phyloP scores from a whole-genome alignment of 1,284 basidiomycete genomes.

The Leccinum griseonigrum region DNA sequence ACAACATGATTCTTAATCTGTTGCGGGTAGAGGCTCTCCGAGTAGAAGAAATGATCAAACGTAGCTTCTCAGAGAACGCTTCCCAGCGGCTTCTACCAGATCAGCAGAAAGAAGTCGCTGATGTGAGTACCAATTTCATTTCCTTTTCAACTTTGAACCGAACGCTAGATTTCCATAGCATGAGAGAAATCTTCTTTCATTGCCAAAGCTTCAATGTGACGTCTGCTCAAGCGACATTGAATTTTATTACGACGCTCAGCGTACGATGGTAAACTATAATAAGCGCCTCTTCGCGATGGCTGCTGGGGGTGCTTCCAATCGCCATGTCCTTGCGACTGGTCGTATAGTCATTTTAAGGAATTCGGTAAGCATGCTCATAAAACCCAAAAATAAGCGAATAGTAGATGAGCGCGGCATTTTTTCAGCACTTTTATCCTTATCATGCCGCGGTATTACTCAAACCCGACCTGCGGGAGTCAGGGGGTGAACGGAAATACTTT shows the following conservation, averaged over 20 bases:
- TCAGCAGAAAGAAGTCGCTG: slow-evolving; percentile 83
- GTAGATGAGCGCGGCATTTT: slow-evolving; percentile 5
- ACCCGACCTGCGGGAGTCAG: slow-evolving; percentile 55
- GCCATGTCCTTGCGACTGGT: slow-evolving; percentile 69
- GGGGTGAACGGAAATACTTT: slow-evolving; percentile 59
- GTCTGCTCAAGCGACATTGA: slow-evolving; percentile 72
- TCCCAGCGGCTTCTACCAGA: slow-evolving; percentile 92
- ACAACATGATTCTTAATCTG: slow-evolving; percentile 99
- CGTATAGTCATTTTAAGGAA: slow-evolving; percentile 85
- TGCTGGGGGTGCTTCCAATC: slow-evolving; percentile 59
- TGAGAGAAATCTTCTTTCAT: slow-evolving; percentile 67
- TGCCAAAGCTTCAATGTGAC: slow-evolving; percentile 71
- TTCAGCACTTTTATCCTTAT: slow-evolving; percentile 73
- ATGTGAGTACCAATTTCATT: slow-evolving; percentile 47
- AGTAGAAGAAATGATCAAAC: slow-evolving; percentile 99
- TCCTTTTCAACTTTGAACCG: background rate
- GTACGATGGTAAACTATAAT: slow-evolving; percentile 67
- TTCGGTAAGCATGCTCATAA: slow-evolving; percentile 49
- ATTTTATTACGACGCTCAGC: slow-evolving; percentile 75
- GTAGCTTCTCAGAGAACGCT: slow-evolving; percentile 98
- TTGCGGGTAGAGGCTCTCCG: slow-evolving; percentile 93
- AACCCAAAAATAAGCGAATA: background rate
- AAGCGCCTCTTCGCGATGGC: slow-evolving; percentile 65
- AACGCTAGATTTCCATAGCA: slow-evolving; percentile 44
- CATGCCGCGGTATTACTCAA: slow-evolving; percentile 82